These are phyloP conservation scores for Coniochaeta sp. DNA, from an alignment of 2,329 filamentous ascomycete species.

Conservation along the genomic window DNA sequence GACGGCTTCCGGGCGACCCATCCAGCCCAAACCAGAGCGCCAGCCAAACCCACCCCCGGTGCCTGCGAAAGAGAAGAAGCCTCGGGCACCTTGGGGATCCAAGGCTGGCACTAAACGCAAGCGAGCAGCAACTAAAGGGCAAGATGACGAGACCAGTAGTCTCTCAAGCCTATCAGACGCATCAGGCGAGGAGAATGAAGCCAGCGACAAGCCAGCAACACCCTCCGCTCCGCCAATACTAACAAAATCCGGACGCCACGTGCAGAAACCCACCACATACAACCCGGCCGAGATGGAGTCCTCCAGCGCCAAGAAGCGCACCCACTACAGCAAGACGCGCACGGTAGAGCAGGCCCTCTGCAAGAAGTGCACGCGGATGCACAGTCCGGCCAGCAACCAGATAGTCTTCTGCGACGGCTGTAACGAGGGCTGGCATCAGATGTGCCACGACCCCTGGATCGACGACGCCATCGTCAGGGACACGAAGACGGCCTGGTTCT, in stretches of 20 bases:
- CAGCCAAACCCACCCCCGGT: constrained; percentile 5
- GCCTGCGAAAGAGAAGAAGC: constrained; percentile 14
- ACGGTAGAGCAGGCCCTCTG: constrained; percentile 58
- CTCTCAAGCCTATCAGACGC: constrained; percentile 17
- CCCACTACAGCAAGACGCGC: constrained; percentile 44
- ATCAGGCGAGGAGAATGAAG: constrained; percentile 18
- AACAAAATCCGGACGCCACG: constrained; percentile 69
- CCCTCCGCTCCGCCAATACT: constrained; percentile 35
- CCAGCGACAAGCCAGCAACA: background rate
- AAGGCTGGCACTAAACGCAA: constrained; percentile 25
- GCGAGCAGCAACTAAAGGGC: constrained; percentile 13
- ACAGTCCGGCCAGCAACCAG: constrained; percentile 66
- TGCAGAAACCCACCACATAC: constrained; percentile 59
- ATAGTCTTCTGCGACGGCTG: constrained; percentile 76
- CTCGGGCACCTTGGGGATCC: constrained; percentile 11
- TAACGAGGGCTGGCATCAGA: constrained; percentile 73
- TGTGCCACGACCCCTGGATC: constrained; percentile 72
- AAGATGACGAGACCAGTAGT: constrained; percentile 16
- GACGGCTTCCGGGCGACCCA: constrained; percentile 8
- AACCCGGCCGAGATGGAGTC: constrained; percentile 47
- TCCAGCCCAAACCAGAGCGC: constrained; percentile 4
- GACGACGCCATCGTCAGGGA: constrained; percentile 61
- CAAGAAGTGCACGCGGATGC: constrained; percentile 64
- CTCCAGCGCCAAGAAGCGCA: constrained; percentile 26
- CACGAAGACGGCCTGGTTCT: constrained; percentile 65